Evolutionary conservation across 139 green algal species (phyloP).

Genomic region (Ettlia oleoabundans): DNA sequence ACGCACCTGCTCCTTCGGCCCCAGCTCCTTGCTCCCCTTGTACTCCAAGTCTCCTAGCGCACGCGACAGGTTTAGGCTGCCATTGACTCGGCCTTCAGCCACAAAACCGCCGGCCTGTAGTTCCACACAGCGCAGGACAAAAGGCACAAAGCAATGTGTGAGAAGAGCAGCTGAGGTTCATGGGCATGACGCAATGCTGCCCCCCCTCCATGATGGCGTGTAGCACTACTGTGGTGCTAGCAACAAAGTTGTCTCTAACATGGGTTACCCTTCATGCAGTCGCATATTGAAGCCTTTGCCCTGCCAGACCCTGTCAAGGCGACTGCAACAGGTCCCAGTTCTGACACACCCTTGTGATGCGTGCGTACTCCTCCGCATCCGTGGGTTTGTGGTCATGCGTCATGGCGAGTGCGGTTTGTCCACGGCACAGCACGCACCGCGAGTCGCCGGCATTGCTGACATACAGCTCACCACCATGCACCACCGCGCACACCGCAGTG

Average conservation of each 20-base stretch:
- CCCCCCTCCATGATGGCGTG: too few relatives aligned
- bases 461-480: slow-evolving; percentile 38
- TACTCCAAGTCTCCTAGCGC: slow-evolving; percentile 86
- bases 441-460: slow-evolving; percentile 64
- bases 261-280: background rate
- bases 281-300: too few relatives aligned
- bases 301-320: too few relatives aligned
- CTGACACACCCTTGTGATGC: slow-evolving; percentile 59
- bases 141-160: too few relatives aligned
- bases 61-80: slow-evolving; percentile 79
- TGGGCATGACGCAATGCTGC: too few relatives aligned
- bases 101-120: slow-evolving; percentile 71
- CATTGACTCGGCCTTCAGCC: slow-evolving; percentile 81
- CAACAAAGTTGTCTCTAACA: too few relatives aligned
- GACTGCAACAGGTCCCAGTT: too few relatives aligned
- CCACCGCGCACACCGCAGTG: slow-evolving; percentile 56
- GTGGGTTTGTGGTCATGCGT: slow-evolving; percentile 73
- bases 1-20: slow-evolving; percentile 35
- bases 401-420: slow-evolving; percentile 32
- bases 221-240: too few relatives aligned
- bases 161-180: too few relatives aligned
- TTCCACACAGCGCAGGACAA: too few relatives aligned
- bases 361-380: slow-evolving; percentile 54
- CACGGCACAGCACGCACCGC: slow-evolving; percentile 8
- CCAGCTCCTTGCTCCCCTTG: slow-evolving; percentile 63